Evolutionary conservation across 305 asterid genomes (phyloP).

Genomic region (Fraxinus nigra): DNA sequence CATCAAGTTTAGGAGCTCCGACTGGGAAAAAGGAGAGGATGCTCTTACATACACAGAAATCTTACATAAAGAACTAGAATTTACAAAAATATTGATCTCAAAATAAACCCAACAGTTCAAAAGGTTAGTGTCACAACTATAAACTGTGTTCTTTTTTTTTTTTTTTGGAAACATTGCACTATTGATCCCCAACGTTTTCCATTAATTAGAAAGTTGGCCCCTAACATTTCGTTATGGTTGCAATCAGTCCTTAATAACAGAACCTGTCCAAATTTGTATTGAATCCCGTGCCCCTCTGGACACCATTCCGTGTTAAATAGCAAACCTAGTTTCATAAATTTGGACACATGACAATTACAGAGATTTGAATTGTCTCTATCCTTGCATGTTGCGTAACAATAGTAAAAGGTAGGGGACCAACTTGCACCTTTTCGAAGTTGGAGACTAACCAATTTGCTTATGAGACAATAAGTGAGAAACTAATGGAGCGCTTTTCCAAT

Average conservation of each 20-base stretch:
- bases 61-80: neutral
- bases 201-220: neutral
- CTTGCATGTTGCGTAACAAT: neutral
- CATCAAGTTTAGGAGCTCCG: neutral
- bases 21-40: neutral
- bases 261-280: neutral
- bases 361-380: neutral
- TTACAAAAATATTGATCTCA: neutral
- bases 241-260: neutral
- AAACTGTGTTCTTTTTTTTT: too few relatives aligned
- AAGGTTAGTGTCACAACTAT: neutral
- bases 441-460: neutral
- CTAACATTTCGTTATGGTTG: neutral
- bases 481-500: neutral
- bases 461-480: neutral
- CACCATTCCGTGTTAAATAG: neutral
- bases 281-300: neutral
- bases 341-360: neutral
- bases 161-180: neutral
- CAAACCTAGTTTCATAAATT: neutral
- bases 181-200: neutral
- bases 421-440: neutral
- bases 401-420: neutral
- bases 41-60: neutral
- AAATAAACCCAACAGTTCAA: neutral